Conservation (phyloP, 441 rosid genomes). For the Francoa sonchifolia region DNA sequence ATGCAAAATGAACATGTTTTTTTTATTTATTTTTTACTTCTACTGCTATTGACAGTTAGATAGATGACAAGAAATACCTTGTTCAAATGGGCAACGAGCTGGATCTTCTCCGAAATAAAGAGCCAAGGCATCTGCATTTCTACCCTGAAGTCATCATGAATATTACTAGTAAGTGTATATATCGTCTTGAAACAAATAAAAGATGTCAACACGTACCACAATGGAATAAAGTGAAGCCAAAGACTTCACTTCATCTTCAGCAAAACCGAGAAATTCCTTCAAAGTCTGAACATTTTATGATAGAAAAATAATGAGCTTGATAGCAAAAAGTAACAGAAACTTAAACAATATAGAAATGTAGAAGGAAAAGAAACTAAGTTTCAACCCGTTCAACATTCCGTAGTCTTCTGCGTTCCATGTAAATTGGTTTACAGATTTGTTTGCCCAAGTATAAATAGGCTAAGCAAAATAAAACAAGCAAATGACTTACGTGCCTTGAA, state of each 20-base stretch:
- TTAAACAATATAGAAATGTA: constrained; percentile 1
- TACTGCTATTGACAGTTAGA: background rate
- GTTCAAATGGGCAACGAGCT: constrained; percentile 64
- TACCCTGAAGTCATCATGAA: constrained; percentile 37
- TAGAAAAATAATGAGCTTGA: constrained; percentile 1
- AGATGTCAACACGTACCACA: constrained; percentile 34
- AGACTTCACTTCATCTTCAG: constrained; percentile 60
- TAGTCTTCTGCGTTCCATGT: no score
- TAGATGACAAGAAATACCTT: constrained; percentile 27
- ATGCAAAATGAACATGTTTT: background rate
- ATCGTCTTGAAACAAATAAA: background rate
- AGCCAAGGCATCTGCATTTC: constrained; percentile 58
- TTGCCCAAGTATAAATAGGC: no score
- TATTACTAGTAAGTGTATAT: constrained; percentile 2
- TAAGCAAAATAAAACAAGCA: no score
- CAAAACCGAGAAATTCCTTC: constrained; percentile 49
- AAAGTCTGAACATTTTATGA: constrained; percentile 28
- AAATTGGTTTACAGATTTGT: no score
- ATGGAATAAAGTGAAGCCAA: constrained; percentile 50
- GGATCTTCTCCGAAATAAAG: constrained; percentile 73
- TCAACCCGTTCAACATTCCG: no score
- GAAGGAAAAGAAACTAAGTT: background rate
- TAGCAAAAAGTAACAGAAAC: constrained; percentile 6
- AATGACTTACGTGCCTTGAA: no score
- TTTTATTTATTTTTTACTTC: background rate